Conservation (phyloP, 2,329 filamentous ascomycete genomes). For the Macroventuria anomochaeta region DNA sequence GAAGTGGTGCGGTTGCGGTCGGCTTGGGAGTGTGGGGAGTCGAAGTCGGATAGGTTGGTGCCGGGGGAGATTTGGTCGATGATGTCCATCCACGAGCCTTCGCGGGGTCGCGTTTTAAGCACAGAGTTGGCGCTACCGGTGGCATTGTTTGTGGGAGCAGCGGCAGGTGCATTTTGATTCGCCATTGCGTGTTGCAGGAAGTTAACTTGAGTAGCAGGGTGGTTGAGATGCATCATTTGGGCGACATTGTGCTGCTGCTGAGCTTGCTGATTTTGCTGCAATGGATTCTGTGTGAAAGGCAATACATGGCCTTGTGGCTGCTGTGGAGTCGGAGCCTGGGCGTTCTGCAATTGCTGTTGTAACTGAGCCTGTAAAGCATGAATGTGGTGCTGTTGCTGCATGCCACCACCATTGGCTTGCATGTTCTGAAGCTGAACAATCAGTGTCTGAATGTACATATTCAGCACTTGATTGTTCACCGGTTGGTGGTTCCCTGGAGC, state of each 20-base stretch:
- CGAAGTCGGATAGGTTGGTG: conserved; percentile 52
- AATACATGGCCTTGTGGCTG: background rate
- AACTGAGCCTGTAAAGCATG: conserved; percentile 21
- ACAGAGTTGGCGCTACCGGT: conserved; percentile 24
- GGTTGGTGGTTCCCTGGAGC: background rate
- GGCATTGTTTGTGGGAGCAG: conserved; percentile 9
- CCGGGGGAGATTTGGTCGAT: conserved; percentile 60
- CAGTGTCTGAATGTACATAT: conserved; percentile 26
- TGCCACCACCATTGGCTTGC: conserved; percentile 22
- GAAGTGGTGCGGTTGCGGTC: conserved; percentile 37
- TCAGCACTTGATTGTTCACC: conserved; percentile 10
- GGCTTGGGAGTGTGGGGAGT: conserved; percentile 45
- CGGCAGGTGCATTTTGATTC: conserved; percentile 7
- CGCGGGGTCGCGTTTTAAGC: conserved; percentile 46
- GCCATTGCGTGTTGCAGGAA: conserved; percentile 6
- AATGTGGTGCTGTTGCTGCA: conserved; percentile 26
- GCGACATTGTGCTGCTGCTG: conserved; percentile 9
- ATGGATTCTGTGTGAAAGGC: background rate
- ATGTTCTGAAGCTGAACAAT: conserved; percentile 32
- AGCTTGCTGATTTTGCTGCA: conserved; percentile 8
- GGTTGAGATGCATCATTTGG: background rate
- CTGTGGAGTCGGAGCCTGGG: conserved; percentile 1
- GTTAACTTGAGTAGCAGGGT: conserved; percentile 4
- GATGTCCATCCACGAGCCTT: conserved; percentile 58
- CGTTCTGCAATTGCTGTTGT: conserved; percentile 24